Evolutionary conservation across 2,329 filamentous ascomycete species (phyloP), one percentile per base, ranked within the genome.

Genomic region (Hortaea sp.): DNA sequence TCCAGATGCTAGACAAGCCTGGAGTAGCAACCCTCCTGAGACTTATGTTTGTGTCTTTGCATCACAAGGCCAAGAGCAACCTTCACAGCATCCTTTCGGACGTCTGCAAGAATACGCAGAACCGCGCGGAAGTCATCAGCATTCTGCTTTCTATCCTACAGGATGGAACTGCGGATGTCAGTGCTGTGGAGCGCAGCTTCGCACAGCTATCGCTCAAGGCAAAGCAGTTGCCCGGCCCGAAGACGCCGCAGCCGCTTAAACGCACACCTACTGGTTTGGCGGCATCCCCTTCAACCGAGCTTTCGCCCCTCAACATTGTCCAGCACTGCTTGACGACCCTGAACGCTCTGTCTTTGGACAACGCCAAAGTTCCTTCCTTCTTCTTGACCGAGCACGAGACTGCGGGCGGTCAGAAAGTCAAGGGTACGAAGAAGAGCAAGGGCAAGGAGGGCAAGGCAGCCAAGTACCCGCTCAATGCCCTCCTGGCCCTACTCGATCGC

Each of bases 21-120:
- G 92, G 94, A 28, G 83, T 98, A 54, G 92, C 94, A 28, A 97
- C 92, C n/a, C 72, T 98, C 31, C 75, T 98, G 39, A 86, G 94
- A n/a, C 77, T 98, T 7, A 95, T 98, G 90, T 98, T 98, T 64
- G 88, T 97, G 57, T 85, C 87, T 41, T 87, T 95, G 54, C 86
- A 90, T 53, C 87, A 86, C 20, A 92, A 86, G 51, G 84, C 92
- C 42, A 86, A 88, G 54, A 80, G 77, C 51, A 85, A 88, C 49
- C 75, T 98, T 44, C 90, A 92, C 62, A 82, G 84, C 46, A 86
- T 98, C 44, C 81, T 98, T 43, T 81, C 87, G 51, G 88, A 95
- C 55, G 83, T 97, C 28, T 97, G 88, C 61, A 85, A 95, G 66
- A 98, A 98, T 63, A 83, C 88, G n/a, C 88, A 95, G 61, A 98